Conservation (phyloP, 306 rosid genomes). For the Pterocarpus santalinus region DNA sequence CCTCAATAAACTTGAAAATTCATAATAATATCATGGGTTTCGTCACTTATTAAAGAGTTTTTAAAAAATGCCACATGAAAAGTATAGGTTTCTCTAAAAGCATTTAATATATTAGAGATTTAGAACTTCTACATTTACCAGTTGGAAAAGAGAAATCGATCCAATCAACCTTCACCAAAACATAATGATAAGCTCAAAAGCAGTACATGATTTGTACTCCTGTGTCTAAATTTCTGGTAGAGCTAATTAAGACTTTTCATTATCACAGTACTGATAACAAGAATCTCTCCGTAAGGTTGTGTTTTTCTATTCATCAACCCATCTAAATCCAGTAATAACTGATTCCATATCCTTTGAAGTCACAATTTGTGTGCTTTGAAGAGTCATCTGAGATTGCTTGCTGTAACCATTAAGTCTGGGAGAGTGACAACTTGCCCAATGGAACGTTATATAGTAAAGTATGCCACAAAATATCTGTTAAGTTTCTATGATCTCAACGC, state of each 20-base stretch:
- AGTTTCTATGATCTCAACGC: background rate
- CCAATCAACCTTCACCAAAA: background rate
- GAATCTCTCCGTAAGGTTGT: background rate
- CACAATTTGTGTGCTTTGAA: conserved; percentile 24
- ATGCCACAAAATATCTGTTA: background rate
- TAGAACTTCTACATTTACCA: no score
- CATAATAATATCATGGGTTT: no score
- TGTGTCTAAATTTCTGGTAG: no score
- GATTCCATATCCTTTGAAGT: conserved; percentile 8
- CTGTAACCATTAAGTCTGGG: background rate
- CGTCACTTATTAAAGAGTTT: no score
- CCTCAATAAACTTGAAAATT: no score
- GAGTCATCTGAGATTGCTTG: conserved; percentile 17
- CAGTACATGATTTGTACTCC: no score
- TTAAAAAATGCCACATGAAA: no score
- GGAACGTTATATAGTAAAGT: background rate
- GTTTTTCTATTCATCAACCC: background rate
- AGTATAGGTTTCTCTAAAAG: no score
- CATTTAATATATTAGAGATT: no score
- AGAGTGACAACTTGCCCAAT: background rate
- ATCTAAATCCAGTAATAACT: background rate
- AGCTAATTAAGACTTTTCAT: no score
- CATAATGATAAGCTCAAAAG: background rate
- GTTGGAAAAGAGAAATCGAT: background rate
- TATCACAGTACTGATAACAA: no score